Percentiles rank a stretch among this genome's conserved stretches.
phyloP scores from a whole-genome alignment of 257 asterid genomes.

The Scutellaria galericulata region DNA sequence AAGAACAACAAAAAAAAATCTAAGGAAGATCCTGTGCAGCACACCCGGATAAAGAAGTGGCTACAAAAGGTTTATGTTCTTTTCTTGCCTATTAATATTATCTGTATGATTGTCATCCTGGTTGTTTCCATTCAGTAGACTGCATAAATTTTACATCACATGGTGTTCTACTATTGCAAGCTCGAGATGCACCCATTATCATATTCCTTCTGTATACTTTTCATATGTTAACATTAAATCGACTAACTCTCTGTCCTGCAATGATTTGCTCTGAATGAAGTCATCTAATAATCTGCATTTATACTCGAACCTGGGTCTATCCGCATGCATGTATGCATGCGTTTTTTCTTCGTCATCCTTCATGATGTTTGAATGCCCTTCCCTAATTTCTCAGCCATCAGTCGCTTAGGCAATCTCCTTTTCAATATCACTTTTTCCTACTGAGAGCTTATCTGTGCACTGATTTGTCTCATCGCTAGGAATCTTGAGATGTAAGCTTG shows the following conservation, averaged over 20 bases:
- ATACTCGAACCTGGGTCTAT: neutral
- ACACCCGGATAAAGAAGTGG: slow-evolving; percentile 85
- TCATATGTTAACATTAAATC: slow-evolving; percentile 2
- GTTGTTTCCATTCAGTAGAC: neutral
- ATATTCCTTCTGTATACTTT: slow-evolving; percentile 14
- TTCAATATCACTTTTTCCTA: neutral
- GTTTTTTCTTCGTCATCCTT: neutral
- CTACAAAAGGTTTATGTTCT: slow-evolving; percentile 65
- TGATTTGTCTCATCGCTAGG: no score
- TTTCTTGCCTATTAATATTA: neutral
- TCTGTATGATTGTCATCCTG: slow-evolving; percentile 12
- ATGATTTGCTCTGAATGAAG: neutral
- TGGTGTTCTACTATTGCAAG: neutral
- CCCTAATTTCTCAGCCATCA: neutral
- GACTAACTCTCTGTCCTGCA: neutral
- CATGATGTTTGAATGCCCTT: neutral
- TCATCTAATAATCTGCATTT: neutral
- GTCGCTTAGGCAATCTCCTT: neutral
- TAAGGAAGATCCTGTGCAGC: slow-evolving; percentile 74
- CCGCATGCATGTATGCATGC: neutral
- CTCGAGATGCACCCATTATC: neutral
- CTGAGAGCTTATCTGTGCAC: slow-evolving; percentile 4
- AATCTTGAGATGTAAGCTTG: neutral
- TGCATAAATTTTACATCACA: neutral
- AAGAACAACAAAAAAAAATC: slow-evolving; percentile 85